Evolutionary conservation across 1,139 yeast genomes (phyloP).

Genomic region (Eremothecium gossypii): DNA sequence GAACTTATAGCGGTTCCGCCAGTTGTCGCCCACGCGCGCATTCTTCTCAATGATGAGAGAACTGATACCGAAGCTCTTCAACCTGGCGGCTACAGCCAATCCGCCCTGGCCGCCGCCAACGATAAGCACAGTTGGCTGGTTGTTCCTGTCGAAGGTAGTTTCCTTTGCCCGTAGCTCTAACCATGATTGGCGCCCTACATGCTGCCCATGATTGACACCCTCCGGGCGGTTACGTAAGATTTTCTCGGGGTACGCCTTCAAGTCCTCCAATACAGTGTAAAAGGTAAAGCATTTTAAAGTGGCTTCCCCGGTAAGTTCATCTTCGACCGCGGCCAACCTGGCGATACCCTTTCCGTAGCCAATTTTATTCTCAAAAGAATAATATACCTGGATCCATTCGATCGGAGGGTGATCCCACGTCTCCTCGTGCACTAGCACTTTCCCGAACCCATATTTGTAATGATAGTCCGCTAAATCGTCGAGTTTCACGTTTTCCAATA

Average conservation of each 20-base stretch:
- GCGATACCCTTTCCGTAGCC: constrained; percentile 33
- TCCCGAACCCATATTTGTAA: constrained; percentile 25
- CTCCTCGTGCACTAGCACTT: constrained; percentile 27
- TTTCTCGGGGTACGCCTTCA: constrained; percentile 31
- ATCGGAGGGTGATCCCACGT: constrained; percentile 19
- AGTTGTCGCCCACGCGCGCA: constrained; percentile 35
- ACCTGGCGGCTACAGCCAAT: constrained; percentile 35
- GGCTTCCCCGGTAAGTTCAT: constrained; percentile 19
- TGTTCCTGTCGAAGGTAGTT: constrained; percentile 24
- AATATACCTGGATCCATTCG: constrained; percentile 32
- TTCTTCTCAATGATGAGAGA: constrained; percentile 34
- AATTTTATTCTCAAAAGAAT: constrained; percentile 28
- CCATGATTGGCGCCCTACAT: constrained; percentile 31
- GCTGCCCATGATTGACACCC: constrained; percentile 36
- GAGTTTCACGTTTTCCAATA: constrained; percentile 24
- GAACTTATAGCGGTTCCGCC: constrained; percentile 39
- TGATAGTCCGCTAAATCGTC: constrained; percentile 29
- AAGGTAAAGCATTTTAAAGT: constrained; percentile 29
- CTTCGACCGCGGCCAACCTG: constrained; percentile 29
- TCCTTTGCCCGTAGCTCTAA: constrained; percentile 27
- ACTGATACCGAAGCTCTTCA: constrained; percentile 34
- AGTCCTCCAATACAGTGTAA: constrained; percentile 33
- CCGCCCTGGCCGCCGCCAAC: constrained; percentile 43
- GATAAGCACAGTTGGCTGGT: constrained; percentile 35
- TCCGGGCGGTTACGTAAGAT: constrained; percentile 30